Evolutionary conservation across 2,329 filamentous ascomycete species (phyloP).

Genomic region (Aspergillus terreus): DNA sequence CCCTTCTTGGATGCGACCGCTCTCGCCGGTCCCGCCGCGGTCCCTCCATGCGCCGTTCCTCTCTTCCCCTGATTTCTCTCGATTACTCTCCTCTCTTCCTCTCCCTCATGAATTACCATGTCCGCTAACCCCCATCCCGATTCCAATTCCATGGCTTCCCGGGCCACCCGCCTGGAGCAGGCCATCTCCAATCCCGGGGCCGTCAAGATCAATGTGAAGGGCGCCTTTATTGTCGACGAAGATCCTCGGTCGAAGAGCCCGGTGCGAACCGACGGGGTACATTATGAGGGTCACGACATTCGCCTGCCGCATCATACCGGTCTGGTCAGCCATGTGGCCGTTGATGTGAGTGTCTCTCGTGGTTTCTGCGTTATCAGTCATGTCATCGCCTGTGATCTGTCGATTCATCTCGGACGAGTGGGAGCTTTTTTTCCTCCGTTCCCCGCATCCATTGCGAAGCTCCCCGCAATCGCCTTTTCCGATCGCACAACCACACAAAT

Average conservation of each 20-base stretch:
- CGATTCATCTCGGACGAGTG: neutral
- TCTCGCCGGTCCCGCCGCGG: constrained; percentile 1
- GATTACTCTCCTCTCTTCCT: constrained; percentile 14
- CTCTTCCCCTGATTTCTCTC: neutral
- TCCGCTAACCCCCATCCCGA: constrained; percentile 23
- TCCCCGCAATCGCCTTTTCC: constrained; percentile 27
- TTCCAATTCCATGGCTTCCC: constrained; percentile 4
- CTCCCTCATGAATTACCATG: constrained; percentile 23
- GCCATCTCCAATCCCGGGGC: constrained; percentile 60
- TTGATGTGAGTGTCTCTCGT: constrained; percentile 68
- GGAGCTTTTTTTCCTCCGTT: constrained; percentile 17
- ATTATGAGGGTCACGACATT: constrained; percentile 84
- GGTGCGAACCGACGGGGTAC: constrained; percentile 54
- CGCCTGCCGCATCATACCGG: constrained; percentile 93
- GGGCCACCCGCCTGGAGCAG: constrained; percentile 31
- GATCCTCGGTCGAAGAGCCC: constrained; percentile 52
- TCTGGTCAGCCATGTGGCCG: constrained; percentile 92
- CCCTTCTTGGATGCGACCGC: neutral
- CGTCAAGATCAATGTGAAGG: constrained; percentile 93
- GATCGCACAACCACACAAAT: constrained; percentile 5
- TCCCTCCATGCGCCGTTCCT: neutral
- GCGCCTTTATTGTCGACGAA: constrained; percentile 92
- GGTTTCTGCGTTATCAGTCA: constrained; percentile 12
- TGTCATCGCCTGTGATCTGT: neutral
- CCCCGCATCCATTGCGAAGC: constrained; percentile 24